Evolutionary conservation across 768 basidiomycete species (phyloP), one percentile per base, ranked within the genome.

Genomic region (Botryobasidium botryosum): DNA sequence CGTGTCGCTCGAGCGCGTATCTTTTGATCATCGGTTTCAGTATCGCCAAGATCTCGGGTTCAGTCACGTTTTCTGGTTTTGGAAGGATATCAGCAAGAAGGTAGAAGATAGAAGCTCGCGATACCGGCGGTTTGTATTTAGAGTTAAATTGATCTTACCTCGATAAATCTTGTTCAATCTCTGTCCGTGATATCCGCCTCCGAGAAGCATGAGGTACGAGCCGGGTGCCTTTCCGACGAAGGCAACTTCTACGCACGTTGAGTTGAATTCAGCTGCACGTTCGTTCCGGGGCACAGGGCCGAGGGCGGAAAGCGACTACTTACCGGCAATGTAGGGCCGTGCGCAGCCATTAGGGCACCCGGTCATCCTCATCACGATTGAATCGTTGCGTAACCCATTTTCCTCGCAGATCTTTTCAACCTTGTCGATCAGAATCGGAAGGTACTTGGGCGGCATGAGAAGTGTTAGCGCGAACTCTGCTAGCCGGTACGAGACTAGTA

Each of bases 301-400:
- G n/a, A n/a, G n/a, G n/a, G 25, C 40, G 29, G 24, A 10, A 28
- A 42, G 37, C 1, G 12, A 17, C 43, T 12, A 55, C 75, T 7
- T 35, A 78, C 82, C 82, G 39, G 85, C 92, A 36, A 91, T 66
- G 61, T 92, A 97, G 29, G 88, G 92, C 47, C 91, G 71, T 2
- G 91, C 85, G 59, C 90, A 90, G 29, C 86, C 87, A 55, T 88
- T 90, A 2, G 86, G 86, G 53, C 91, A 96, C 40, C 92, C 92
- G 13, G 91, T 96, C 91, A 97, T 96, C 43, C 92, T 75, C 92
- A 99, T 96, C 49, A 96, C 76, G 52, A 97, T 92, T 2, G 82
- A 77, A 61, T 99, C 92, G 58, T 94, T 79, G 37, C 92, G 71
- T 33, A 97, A 67, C 17, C 92, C 92, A 53, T 77, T 81, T 59